Base-by-base conservation (phyloP, 2,329 filamentous ascomycete species). In the Ceratocystis diversiconidia region DNA sequence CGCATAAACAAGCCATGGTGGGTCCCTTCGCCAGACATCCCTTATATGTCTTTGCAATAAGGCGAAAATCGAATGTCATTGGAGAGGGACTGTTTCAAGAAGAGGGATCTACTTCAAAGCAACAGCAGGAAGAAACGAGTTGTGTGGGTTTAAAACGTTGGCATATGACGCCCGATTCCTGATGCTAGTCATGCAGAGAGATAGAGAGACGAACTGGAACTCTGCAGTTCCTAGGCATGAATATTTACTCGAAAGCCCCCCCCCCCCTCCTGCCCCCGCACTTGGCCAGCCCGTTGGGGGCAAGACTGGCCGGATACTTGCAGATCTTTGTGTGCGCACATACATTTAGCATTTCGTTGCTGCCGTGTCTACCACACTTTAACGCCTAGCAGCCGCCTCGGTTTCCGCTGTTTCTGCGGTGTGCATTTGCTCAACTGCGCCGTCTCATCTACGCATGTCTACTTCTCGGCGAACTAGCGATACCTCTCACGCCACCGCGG, bases 51-150 rank as follows among this genome's bases (percentile, higher is more conserved):
- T 52, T 46, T 43, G 22, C 19, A 57, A 5, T 44, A 44, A 36
- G 4, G 19, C 25, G 50, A 25, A 17, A 36, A 17, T 46, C 22
- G 41, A 32, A 41, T 7, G 62, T 59, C 17, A 62, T 25, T 57
- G 12, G 63, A 25, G 55, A 36, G 28, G 15, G 36, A n/a, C 25
- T 46, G 44, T 62, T 62, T 48, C 19, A 30, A n/a, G 44, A 44
- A 41, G 36, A 62, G 60, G 60, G 43, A 44, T 62, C 36, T 43
- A 62, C 12, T 62, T 28, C 22, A 62, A 25, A 28, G 36, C 43
- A 25, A 19, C 36, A 25, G 12, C 17, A 41, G 32, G 25, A 36
- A 32, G 28, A 7, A 59, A 36, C 28, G n/a, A n/a, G 17, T 5
- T 15, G 17, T n/a, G 55, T 30, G 19, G n/a, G 28, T 36, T 4